A percentile compares a stretch with the other conserved stretches of the same genome.
Evolutionary conservation across 805 yeast species (phyloP).

Genomic region (Wickerhamiella australiensis): DNA sequence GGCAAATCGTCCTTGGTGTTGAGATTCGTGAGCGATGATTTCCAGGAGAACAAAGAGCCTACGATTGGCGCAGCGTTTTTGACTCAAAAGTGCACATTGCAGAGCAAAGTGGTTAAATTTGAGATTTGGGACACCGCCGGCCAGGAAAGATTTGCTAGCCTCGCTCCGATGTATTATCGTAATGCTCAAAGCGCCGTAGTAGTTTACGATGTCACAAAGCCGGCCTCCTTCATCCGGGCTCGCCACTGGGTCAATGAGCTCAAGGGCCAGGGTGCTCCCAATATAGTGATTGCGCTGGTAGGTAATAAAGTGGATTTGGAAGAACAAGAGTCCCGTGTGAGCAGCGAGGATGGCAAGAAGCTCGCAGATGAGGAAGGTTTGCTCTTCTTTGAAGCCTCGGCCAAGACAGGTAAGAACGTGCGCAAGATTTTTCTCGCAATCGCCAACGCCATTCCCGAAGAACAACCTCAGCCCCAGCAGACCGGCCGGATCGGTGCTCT

Average conservation of each 20-base stretch:
- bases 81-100: conserved; percentile 84
- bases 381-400: conserved; percentile 86
- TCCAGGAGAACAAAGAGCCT: conserved; percentile 94
- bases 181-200: conserved; percentile 96
- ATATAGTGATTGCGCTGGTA: conserved; percentile 81
- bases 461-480: conserved; percentile 23
- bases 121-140: conserved; percentile 80
- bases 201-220: conserved; percentile 90
- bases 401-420: conserved; percentile 80
- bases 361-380: conserved; percentile 86
- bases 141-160: conserved; percentile 88
- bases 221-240: conserved; percentile 88
- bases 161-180: conserved; percentile 95
- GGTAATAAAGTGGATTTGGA: conserved; percentile 79
- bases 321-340: conserved; percentile 49
- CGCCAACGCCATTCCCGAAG: conserved; percentile 73
- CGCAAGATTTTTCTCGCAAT: conserved; percentile 84
- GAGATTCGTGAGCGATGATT: conserved; percentile 87
- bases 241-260: conserved; percentile 97
- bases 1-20: conserved; percentile 90
- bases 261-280: conserved; percentile 89
- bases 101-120: conserved; percentile 67
- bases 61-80: conserved; percentile 97
- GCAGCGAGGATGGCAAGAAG: conserved; percentile 71
- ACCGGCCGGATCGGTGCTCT: conserved; percentile 21